A percentile compares a stretch with the other conserved stretches of the same genome.
These are phyloP conservation scores for Protea cynaroides DNA, from an alignment of 164 flowering plant genomes.

Conservation along the genomic window DNA sequence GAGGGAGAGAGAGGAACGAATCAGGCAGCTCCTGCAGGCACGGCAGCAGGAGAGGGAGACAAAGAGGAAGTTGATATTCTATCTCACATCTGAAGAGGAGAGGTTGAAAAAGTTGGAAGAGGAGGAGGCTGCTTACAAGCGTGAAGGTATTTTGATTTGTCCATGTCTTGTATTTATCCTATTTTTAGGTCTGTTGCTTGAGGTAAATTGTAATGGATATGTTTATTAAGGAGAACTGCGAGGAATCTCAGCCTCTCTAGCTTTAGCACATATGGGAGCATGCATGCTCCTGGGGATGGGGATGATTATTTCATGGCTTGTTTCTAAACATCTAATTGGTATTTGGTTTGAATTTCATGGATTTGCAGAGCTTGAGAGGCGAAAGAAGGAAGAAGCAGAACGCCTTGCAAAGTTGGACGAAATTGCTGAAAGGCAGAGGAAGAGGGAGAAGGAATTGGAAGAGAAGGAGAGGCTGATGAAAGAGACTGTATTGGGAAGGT, in stretches of 20 bases:
- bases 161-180: not conserved
- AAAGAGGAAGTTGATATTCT: constrained; percentile 59
- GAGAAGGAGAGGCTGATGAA: constrained; percentile 55
- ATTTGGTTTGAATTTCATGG: not conserved
- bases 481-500: constrained; percentile 43
- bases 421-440: constrained; percentile 82
- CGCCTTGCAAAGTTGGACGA: constrained; percentile 70
- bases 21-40: constrained; percentile 27
- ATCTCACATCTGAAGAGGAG: constrained; percentile 61
- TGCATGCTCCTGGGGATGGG: not conserved
- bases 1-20: constrained; percentile 69
- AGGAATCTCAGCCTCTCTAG: not conserved
- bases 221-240: not conserved
- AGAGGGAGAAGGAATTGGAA: constrained; percentile 66
- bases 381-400: constrained; percentile 76
- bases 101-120: constrained; percentile 48
- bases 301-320: not conserved
- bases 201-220: no score
- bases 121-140: constrained; percentile 84
- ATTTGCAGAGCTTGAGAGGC: constrained; percentile 70
- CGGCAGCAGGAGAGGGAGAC: constrained; percentile 53
- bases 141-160: constrained; percentile 47
- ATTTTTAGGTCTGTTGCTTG: not conserved
- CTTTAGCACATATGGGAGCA: no score
- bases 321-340: not conserved